phyloP scores from a whole-genome alignment of 352 stramenopile genomes.

The Thalassiosira allenii region DNA sequence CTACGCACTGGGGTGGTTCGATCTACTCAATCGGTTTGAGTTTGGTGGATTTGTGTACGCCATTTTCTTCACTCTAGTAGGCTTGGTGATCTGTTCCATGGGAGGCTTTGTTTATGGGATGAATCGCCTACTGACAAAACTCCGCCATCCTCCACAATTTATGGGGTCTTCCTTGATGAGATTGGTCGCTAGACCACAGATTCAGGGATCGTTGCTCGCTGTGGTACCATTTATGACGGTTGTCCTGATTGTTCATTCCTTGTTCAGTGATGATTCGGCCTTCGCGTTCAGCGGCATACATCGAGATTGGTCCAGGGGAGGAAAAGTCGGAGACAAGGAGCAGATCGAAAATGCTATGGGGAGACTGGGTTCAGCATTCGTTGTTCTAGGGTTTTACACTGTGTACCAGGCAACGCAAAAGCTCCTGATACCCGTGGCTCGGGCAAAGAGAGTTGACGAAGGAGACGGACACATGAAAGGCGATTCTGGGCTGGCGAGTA shows the following conservation, averaged over 20 bases:
- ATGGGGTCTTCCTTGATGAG: slow-evolving; percentile 91
- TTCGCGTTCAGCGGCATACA: slow-evolving; percentile 48
- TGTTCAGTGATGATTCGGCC: slow-evolving; percentile 47
- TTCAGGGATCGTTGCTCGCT: slow-evolving; percentile 87
- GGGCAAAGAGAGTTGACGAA: slow-evolving; percentile 26
- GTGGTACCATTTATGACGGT: slow-evolving; percentile 56
- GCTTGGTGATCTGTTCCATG: slow-evolving; percentile 89
- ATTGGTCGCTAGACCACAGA: slow-evolving; percentile 89
- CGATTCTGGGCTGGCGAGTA: slow-evolving; percentile 85
- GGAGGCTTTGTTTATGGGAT: slow-evolving; percentile 92
- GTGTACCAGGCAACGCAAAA: slow-evolving; percentile 76
- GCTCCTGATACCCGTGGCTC: slow-evolving; percentile 80
- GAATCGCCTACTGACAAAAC: slow-evolving; percentile 94
- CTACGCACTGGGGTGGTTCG: slow-evolving; percentile 91
- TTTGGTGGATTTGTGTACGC: slow-evolving; percentile 95
- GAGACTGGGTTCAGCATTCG: slow-evolving; percentile 61
- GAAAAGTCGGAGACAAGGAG: slow-evolving; percentile 42
- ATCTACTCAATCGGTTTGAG: slow-evolving; percentile 96
- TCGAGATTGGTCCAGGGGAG: slow-evolving; percentile 47
- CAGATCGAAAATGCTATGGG: slow-evolving; percentile 58
- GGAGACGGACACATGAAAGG: slow-evolving; percentile 84
- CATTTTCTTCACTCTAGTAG: slow-evolving; percentile 92
- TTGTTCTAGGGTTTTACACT: slow-evolving; percentile 63
- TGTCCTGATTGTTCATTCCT: slow-evolving; percentile 39
- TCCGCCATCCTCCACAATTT: slow-evolving; percentile 94